Evolutionary conservation across 2,329 filamentous ascomycete species (phyloP).

Genomic region (Aspergillus aculeatus): DNA sequence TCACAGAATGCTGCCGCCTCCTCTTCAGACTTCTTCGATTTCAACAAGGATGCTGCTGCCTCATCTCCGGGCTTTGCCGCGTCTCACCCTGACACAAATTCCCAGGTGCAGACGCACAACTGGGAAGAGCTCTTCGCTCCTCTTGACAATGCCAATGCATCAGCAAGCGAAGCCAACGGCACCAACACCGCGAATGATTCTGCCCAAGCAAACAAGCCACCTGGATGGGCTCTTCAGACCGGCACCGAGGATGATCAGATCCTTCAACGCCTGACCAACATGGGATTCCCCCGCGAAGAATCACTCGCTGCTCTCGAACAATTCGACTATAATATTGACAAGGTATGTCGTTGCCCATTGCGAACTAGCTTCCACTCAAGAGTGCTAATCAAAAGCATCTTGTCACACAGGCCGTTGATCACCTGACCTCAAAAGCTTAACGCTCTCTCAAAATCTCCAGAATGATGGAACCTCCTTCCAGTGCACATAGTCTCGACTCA

Average conservation of each 20-base stretch:
- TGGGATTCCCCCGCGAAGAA: constrained; percentile 78
- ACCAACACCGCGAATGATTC: constrained; percentile 7
- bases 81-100: constrained; percentile 39
- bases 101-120: constrained; percentile 61
- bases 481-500: constrained; percentile 18
- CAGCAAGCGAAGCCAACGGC: constrained; percentile 20
- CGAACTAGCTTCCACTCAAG: background rate
- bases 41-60: constrained; percentile 32
- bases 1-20: constrained; percentile 22
- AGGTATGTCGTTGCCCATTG: constrained; percentile 59
- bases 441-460: background rate
- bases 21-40: constrained; percentile 41
- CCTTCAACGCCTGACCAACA: constrained; percentile 80
- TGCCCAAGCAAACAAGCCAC: constrained; percentile 23
- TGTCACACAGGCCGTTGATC: constrained; percentile 37
- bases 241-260: constrained; percentile 87
- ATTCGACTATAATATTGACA: constrained; percentile 93
- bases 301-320: constrained; percentile 82
- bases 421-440: constrained; percentile 43
- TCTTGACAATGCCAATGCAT: constrained; percentile 56
- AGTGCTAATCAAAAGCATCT: constrained; percentile 16
- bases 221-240: constrained; percentile 69
- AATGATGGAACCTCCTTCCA: background rate
- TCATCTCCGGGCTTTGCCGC: constrained; percentile 42
- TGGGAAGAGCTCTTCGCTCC: constrained; percentile 95